Base-by-base conservation (phyloP, 2,329 filamentous ascomycete species). In the Neodidymelliopsis sp. region DNA sequence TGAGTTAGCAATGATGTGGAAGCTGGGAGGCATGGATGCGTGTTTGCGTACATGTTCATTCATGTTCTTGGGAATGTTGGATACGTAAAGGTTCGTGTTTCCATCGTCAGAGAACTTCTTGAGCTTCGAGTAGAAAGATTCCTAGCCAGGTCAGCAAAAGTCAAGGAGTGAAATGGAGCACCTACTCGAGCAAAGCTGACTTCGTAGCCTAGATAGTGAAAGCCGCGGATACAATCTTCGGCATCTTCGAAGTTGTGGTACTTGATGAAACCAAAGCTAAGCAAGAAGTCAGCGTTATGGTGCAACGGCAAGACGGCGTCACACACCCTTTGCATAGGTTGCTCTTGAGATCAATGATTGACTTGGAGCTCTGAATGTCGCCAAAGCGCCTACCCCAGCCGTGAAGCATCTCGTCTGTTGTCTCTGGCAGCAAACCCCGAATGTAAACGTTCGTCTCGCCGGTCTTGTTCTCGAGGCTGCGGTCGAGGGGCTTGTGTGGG, bases 401-500 rank as follows among this genome's bases (percentile, higher is more conserved):
- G 63, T 89, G 83, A 13, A 99, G 79, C 69, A 95, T 87, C 38
- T 95, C 89, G 66, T 99, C 94, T 37, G 95, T 94, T 0, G 93
- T 99, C 63, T 95, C 93, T 0, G 94, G 93, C 57, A 96, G 89
- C 55, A 99, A 87, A 13, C 95, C 95, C 53, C 94, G 90, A 57
- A 99, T 97, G 79, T 99, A 99, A 58, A 99, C 93, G 67, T 99
- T 99, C 56, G 91, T 94, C 69, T 97, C 96, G 33, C 92, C 92
- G 36, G 89, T 94, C 50, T 91, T 89, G 67, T 97, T 97, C 75
- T 96, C 90, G 37, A 99, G 81, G 68, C 92, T 96, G 74, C 96
- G 92, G 57, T 96, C 93, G 20, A 97, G 84, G 30, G 89, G 92
- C 81, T 96, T 90, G 77, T 90, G 85, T 65, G 89, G 89, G 48